Conservation (phyloP, 352 stramenopile species). For the Pythium periplocum region DNA sequence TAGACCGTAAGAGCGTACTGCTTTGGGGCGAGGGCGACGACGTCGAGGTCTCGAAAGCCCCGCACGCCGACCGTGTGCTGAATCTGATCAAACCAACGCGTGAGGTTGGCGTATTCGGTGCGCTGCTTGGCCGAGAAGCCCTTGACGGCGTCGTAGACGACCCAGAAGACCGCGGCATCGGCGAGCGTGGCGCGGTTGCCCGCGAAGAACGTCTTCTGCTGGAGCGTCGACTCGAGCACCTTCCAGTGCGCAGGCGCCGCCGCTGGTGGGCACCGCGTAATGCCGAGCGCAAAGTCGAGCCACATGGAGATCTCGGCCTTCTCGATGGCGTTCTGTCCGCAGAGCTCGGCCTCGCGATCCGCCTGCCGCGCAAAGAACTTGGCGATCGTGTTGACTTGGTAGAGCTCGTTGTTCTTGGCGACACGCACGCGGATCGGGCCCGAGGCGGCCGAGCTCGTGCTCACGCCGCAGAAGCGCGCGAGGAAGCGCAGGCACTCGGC, state of each 20-base stretch:
- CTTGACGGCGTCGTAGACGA: slow-evolving; percentile 34
- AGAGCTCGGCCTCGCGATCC: slow-evolving; percentile 68
- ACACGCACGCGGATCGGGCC: slow-evolving; percentile 71
- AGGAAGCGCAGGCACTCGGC: slow-evolving; percentile 79
- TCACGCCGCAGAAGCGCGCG: slow-evolving; percentile 76
- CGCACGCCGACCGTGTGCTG: slow-evolving; percentile 80
- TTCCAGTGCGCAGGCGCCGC: slow-evolving; percentile 48
- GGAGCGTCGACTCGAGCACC: slow-evolving; percentile 50
- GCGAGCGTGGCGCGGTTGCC: slow-evolving; percentile 72
- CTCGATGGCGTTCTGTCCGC: slow-evolving; percentile 54
- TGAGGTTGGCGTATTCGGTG: slow-evolving; percentile 46
- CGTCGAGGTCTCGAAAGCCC: slow-evolving; percentile 69
- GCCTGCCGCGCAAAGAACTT: slow-evolving; percentile 69
- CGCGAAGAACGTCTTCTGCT: slow-evolving; percentile 59
- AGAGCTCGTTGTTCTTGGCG: slow-evolving; percentile 64
- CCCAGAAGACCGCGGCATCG: slow-evolving; percentile 74
- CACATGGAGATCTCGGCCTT: slow-evolving; percentile 73
- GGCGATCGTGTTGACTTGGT: slow-evolving; percentile 68
- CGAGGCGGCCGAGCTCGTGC: slow-evolving; percentile 59
- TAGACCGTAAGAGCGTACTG: slow-evolving; percentile 64
- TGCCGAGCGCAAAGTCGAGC: slow-evolving; percentile 55
- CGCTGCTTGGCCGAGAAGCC: slow-evolving; percentile 33
- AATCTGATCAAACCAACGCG: slow-evolving; percentile 85
- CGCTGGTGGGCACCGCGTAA: slow-evolving; percentile 31
- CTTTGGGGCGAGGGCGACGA: slow-evolving; percentile 45